Base-by-base conservation (phyloP, 306 rosid genomes). In the Castanopsis chinensis region DNA sequence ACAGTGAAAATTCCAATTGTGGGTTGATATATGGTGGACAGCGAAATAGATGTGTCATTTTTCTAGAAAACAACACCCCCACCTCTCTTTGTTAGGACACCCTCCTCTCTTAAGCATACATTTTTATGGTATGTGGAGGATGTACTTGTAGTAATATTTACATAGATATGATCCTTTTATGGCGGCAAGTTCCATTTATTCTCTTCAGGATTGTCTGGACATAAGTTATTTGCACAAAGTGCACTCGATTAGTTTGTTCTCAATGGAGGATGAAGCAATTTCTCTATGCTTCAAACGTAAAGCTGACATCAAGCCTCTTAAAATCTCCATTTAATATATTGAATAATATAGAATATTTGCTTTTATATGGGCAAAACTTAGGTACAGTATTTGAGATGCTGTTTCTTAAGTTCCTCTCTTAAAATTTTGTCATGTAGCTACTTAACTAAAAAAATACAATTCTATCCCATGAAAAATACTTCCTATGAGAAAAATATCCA, bases 171-270 rank as follows among this genome's bases (percentile, higher is more conserved):
- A 18, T 72, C 5, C 27, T 25, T 63, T 25, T 25, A 25, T 14
- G 14, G 32, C 33, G 35, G 10, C 19, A 33, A 20, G 4, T 67
- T n/a, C 13, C 27, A 3, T 73, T 49, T 80, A 4, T 55, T 61
- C 68, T 59, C 35, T 85, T 87, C 88, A 94, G 98, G 97, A 45
- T 84, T 85, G 93, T 90, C 56, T 78, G 75, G 69, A 64, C 90
- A 1, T 83, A 81, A 76, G 83, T 77, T 5, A 25, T 25, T 25
- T 25, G 27, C 27, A 1, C 27, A 25, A 25, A 1, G 27, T 25
- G 27, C 27, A 25, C 27, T 25, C 27, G 27, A 25, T 25, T 25
- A 25, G 27, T 25, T 25, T 25, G 27, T 14, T 43, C 33, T 54
- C 20, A 19, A 11, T 41, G 43, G 37, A 73, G 41, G 69, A 56